These are phyloP conservation scores for Neopestalotiopsis clavispora DNA, from an alignment of 2,329 filamentous ascomycete genomes.

Conservation along the genomic window DNA sequence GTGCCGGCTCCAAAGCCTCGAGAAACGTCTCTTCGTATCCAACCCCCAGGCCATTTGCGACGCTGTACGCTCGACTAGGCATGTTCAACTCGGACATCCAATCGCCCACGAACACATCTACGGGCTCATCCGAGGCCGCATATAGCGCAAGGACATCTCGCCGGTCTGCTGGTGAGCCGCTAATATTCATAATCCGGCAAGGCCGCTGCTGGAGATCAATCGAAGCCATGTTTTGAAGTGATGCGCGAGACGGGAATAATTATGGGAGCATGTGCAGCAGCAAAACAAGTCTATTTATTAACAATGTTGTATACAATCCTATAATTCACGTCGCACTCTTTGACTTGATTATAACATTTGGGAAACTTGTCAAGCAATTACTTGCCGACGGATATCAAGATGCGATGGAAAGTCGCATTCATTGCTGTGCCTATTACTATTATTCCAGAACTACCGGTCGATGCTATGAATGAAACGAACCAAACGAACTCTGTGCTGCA, in stretches of 20 bases:
- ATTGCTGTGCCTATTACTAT: not conserved
- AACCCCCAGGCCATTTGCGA: conserved; percentile 1
- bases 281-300: not conserved
- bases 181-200: conserved; percentile 14
- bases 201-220: not conserved
- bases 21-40: conserved; percentile 17
- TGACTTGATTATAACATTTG: too few relatives aligned
- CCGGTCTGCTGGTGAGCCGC: conserved; percentile 11
- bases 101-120: conserved; percentile 18
- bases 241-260: not conserved
- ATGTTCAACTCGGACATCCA: conserved; percentile 21
- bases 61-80: conserved; percentile 15
- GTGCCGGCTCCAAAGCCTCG: conserved; percentile 17
- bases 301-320: not conserved
- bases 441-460: too few relatives aligned
- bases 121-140: conserved; percentile 19
- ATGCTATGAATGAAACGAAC: not conserved
- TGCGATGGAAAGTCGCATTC: conserved; percentile 7
- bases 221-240: not conserved
- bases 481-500: not conserved
- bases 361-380: not conserved
- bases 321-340: too few relatives aligned
- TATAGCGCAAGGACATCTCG: conserved; percentile 6
- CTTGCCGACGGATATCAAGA: not conserved
- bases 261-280: not conserved